Evolutionary conservation across 1,284 basidiomycete species (phyloP).

Genomic region (Vanrija sp.): DNA sequence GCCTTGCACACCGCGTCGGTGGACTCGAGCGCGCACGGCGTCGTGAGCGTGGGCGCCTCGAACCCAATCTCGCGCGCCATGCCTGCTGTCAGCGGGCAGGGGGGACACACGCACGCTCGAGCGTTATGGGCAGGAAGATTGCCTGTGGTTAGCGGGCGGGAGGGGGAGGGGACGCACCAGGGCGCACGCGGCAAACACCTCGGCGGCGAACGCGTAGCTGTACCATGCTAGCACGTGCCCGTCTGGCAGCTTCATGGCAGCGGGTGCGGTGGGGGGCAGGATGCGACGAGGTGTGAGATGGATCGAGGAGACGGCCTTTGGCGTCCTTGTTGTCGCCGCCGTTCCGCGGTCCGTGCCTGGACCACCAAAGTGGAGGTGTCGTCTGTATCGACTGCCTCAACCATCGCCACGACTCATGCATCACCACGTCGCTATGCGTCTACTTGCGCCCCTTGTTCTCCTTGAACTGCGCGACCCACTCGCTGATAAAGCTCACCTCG

Average conservation of each 20-base stretch:
- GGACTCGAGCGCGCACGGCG: constrained; percentile 23
- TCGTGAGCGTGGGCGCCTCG: constrained; percentile 28
- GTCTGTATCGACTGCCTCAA: too few species aligned
- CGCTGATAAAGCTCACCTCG: constrained; percentile 72
- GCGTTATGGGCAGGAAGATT: constrained; percentile 47
- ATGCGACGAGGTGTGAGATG: too few species aligned
- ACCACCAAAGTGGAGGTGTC: too few species aligned
- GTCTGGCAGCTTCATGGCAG: constrained; percentile 1
- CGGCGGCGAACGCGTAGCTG: constrained; percentile 44
- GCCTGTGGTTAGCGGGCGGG: constrained; percentile 20
- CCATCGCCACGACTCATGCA: too few species aligned
- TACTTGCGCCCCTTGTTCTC: constrained; percentile 21
- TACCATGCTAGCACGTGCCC: constrained; percentile 43
- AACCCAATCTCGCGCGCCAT: constrained; percentile 45
- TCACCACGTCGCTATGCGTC: too few species aligned
- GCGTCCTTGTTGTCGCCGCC: too few species aligned
- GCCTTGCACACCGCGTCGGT: constrained; percentile 35
- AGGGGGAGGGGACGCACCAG: constrained; percentile 19
- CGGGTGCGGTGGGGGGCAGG: too few species aligned
- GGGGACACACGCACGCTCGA: constrained; percentile 36
- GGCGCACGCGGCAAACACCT: constrained; percentile 44
- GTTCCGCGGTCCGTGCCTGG: too few species aligned
- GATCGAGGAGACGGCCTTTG: too few species aligned
- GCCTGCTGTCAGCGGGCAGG: constrained; percentile 19
- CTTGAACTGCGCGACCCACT: constrained; percentile 70